Percentiles rank a stretch among this genome's conserved stretches.
These are phyloP conservation scores for Colletotrichum zoysiae DNA, from an alignment of 2,329 filamentous ascomycete genomes.

Conservation along the genomic window DNA sequence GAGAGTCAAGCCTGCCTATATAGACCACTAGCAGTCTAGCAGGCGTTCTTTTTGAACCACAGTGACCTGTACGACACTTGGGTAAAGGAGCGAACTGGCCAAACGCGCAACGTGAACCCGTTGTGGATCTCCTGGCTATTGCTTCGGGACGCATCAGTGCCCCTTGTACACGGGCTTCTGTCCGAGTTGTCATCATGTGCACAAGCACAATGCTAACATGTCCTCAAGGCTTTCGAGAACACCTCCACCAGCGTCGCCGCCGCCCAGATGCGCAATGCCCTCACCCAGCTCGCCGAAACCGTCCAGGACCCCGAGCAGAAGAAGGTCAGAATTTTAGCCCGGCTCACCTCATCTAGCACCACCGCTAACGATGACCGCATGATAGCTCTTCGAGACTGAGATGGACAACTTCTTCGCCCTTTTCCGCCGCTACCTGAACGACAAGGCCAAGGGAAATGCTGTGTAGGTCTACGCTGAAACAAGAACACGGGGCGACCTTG, in stretches of 20 bases:
- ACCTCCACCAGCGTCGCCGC: slow-evolving; percentile 98
- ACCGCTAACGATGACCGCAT: slow-evolving; percentile 37
- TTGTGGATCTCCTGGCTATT: background rate
- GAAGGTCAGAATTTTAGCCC: slow-evolving; percentile 73
- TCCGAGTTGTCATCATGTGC: background rate
- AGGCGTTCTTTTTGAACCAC: background rate
- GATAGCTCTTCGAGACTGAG: slow-evolving; percentile 93
- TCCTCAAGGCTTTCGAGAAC: slow-evolving; percentile 94
- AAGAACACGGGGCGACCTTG: background rate
- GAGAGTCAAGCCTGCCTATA: background rate
- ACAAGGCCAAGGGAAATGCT: slow-evolving; percentile 97
- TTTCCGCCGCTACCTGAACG: slow-evolving; percentile 97
- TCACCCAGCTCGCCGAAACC: slow-evolving; percentile 92
- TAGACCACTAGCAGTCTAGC: background rate
- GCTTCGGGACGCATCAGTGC: background rate
- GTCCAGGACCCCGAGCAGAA: slow-evolving; percentile 85
- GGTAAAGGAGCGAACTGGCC: slow-evolving; percentile 1
- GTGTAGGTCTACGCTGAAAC: slow-evolving; percentile 66
- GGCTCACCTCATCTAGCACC: background rate
- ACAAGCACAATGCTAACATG: slow-evolving; percentile 50
- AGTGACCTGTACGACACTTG: background rate
- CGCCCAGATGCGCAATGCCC: slow-evolving; percentile 97
- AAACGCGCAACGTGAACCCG: background rate
- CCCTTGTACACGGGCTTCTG: background rate
- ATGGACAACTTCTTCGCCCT: slow-evolving; percentile 99